Base-by-base conservation (phyloP, 2,329 filamentous ascomycete species). In the Verticillium nonalfalfae region DNA sequence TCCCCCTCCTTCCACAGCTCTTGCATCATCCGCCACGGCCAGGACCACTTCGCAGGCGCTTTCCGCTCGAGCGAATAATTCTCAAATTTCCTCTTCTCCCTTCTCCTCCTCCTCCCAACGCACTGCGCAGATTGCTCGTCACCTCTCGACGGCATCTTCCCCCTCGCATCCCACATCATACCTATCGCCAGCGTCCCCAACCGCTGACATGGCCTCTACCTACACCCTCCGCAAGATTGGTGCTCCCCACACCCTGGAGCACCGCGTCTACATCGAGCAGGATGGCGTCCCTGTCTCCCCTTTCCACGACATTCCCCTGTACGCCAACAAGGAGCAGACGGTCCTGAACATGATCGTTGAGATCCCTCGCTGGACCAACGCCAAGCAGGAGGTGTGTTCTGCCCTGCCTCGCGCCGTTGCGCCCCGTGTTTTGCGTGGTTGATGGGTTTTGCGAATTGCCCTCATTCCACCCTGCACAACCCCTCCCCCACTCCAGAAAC, bases 281-380 rank as follows among this genome's bases (percentile, higher is more conserved):
- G 91, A 98, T 90, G 95, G 94, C 81, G 82, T 90, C 67, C 90
- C 91, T 69, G 79, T 98, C 78, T 98, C 94, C 66, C 90, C 94
- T 70, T 99, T 97, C 87, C 95, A 99, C 84, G 95, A 99, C 77
- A 93, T 99, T 70, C 95, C 95, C 65, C 91, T 99, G 70, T 99
- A 93, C 76, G 94, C 94, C 88, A 97, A 99, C 78, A 85, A 90
- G 79, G 90, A 97, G 83, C 87, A 97, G 85, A 96, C 90, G 71
- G 82, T 98, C 76, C 86, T 99, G 74, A 99, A 99, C 89, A 99
- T 99, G 95, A 78, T 99, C 67, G 95, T 99, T 72, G 95, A 99
- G 89, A 97, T 99, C 73, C 95, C 95, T 73, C 90, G 95, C 82
- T 99, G 95, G 95, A 97, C 94, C 83, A 99, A 99, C 81, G 95